Percentiles rank a stretch among this genome's conserved stretches.
Conservation (phyloP, 164 flowering plant genomes). For the Aristolochia contorta region DNA sequence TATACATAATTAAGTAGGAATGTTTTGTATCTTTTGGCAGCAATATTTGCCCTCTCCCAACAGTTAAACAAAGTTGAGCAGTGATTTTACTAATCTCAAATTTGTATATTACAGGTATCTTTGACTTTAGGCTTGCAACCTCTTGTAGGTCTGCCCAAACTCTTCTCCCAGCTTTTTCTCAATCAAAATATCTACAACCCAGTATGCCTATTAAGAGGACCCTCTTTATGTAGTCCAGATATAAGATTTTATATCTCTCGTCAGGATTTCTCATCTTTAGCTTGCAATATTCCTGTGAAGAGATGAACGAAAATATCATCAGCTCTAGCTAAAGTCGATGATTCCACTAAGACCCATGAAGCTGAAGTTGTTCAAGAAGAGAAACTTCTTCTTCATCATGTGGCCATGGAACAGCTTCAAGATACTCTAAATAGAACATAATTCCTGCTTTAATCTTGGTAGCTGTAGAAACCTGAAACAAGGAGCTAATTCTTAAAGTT, state of each 20-base stretch:
- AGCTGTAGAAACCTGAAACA: slow-evolving; percentile 61
- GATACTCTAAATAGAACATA: slow-evolving; percentile 55
- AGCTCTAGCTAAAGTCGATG: too few species aligned
- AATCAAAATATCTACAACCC: slow-evolving; percentile 75
- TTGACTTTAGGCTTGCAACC: slow-evolving; percentile 69
- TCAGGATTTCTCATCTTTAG: slow-evolving; percentile 83
- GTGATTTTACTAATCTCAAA: slow-evolving; percentile 80
- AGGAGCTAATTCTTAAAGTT: neutral
- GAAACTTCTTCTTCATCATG: slow-evolving; percentile 67
- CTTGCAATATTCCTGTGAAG: too few species aligned
- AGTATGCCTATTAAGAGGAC: slow-evolving; percentile 22
- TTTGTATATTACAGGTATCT: slow-evolving; percentile 60
- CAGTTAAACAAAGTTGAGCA: slow-evolving; percentile 65
- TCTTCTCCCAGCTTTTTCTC: slow-evolving; percentile 59
- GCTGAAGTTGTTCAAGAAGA: slow-evolving; percentile 44
- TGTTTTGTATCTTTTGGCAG: slow-evolving; percentile 52
- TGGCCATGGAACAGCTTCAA: slow-evolving; percentile 92
- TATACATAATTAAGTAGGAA: slow-evolving; percentile 46
- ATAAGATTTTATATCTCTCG: slow-evolving; percentile 69
- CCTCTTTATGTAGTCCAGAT: slow-evolving; percentile 55
- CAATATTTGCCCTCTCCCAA: slow-evolving; percentile 62
- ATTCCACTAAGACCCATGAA: slow-evolving; percentile 49
- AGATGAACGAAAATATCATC: too few species aligned
- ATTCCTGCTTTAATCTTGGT: slow-evolving; percentile 61
- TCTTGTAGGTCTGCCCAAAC: slow-evolving; percentile 91